These are phyloP conservation scores for Balansia obtecta DNA, from an alignment of 2,329 filamentous ascomycete species.

Conservation along the genomic window DNA sequence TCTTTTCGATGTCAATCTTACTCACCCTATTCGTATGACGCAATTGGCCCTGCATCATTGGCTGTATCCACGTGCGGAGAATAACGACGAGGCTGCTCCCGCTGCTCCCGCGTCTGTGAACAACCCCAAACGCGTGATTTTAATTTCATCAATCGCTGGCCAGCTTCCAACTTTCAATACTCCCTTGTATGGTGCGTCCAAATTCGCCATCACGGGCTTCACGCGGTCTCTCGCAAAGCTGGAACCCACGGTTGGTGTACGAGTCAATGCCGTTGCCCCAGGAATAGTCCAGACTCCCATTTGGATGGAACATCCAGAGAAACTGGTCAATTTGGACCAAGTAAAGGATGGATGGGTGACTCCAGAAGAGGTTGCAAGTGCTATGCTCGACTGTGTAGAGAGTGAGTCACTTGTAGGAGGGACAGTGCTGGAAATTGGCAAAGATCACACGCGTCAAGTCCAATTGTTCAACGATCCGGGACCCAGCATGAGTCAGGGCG, in stretches of 20 bases:
- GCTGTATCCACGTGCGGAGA: neutral
- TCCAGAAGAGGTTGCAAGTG: slow-evolving; percentile 28
- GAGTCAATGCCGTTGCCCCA: slow-evolving; percentile 31
- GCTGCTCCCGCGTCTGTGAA: slow-evolving; percentile 9
- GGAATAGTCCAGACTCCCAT: slow-evolving; percentile 32
- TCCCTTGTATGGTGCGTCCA: slow-evolving; percentile 27
- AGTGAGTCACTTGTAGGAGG: slow-evolving; percentile 23
- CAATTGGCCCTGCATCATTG: slow-evolving; percentile 22
- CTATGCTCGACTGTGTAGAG: slow-evolving; percentile 29
- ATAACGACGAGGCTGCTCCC: neutral
- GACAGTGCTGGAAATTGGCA: slow-evolving; percentile 28
- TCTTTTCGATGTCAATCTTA: slow-evolving; percentile 28
- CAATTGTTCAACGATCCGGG: slow-evolving; percentile 25
- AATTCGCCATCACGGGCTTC: slow-evolving; percentile 26
- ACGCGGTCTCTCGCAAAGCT: slow-evolving; percentile 27
- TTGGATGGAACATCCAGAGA: slow-evolving; percentile 32
- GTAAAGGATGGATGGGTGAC: slow-evolving; percentile 27
- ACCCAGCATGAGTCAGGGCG: slow-evolving; percentile 14
- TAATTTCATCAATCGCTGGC: slow-evolving; percentile 25
- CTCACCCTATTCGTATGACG: slow-evolving; percentile 27
- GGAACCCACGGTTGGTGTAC: slow-evolving; percentile 20
- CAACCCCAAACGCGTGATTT: slow-evolving; percentile 24
- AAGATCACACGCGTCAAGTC: slow-evolving; percentile 19
- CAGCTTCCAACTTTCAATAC: slow-evolving; percentile 20
- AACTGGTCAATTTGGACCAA: slow-evolving; percentile 23